Conservation (phyloP, 768 basidiomycete genomes). For the Hydnum rufescens region DNA sequence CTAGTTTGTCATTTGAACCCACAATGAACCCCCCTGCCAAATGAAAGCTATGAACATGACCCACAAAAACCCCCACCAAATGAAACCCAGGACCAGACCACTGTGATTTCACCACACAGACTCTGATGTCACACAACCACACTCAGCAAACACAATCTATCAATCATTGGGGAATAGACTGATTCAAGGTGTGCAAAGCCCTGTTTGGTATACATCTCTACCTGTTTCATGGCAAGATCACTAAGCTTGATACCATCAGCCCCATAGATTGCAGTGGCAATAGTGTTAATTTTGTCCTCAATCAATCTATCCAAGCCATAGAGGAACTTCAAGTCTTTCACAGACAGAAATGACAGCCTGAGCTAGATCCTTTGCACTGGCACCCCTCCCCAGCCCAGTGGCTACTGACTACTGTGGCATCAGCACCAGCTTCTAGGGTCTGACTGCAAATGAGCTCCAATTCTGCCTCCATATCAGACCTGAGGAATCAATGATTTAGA, state of each 20-base stretch:
- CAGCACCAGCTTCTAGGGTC: conserved; percentile 70
- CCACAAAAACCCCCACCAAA: no score
- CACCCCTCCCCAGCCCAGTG: conserved; percentile 96
- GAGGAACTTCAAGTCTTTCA: conserved; percentile 80
- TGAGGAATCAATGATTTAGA: no score
- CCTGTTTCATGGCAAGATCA: conserved; percentile 63
- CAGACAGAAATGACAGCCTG: conserved; percentile 82
- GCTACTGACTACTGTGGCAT: conserved; percentile 86
- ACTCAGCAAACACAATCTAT: no score
- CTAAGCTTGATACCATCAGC: conserved; percentile 80
- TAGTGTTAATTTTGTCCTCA: conserved; percentile 71
- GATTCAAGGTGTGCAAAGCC: conserved; percentile 61
- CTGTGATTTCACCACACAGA: no score
- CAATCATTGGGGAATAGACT: no score
- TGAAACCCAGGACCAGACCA: no score
- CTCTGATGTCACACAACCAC: no score
- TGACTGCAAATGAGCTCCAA: conserved; percentile 64
- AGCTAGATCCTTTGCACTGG: conserved; percentile 74
- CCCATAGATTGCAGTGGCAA: conserved; percentile 83
- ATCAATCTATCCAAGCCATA: conserved; percentile 73
- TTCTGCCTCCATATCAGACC: conserved; percentile 79
- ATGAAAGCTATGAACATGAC: no score
- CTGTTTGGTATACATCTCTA: conserved; percentile 82
- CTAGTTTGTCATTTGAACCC: no score
- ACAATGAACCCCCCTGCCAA: no score